Base-by-base conservation (phyloP, 2,329 filamentous ascomycete genomes). In the Beauveria pseudobassiana region DNA sequence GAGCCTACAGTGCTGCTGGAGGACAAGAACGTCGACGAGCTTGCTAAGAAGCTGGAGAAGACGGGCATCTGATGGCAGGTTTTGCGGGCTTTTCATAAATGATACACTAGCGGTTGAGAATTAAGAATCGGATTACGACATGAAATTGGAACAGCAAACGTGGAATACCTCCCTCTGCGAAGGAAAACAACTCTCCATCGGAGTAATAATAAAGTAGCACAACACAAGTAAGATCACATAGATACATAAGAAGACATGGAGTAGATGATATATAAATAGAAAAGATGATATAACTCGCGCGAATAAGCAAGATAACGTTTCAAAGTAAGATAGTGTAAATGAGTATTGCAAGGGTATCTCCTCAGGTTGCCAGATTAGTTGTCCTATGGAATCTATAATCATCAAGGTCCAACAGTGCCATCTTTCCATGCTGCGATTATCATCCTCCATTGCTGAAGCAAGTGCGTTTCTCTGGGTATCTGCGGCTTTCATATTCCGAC, bases 1-100 rank as follows among this genome's bases (percentile, higher is more conserved):
- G 84, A 92, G 74, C 88, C 89, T 46, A 85, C 87, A n/a, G 81
- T 85, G 18, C 83, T 88, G 73, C 75, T 84, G 66, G 83, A 90
- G 74, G 86, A 93, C 71, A 84, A 87, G 73, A 88, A 89, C 38
- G 90, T 98, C 45, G 92, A 97, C 69, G 87, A 86, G 51, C 78
- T 98, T 70, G 89, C 91, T 18, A 84, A 88, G 72, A 81, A 85
- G 70, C 76, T 98, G 67, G 85, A 83, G 64, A 93, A 93, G 82
- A 89, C 90, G 26, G 73, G 68, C 53, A 81, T 86, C 65, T 86
- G 74, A 68, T 42, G 22, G 28, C 50, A 53, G 4, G 50, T 12
- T 61, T 30, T 38, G 51, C 18, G 24, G 38, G 46, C 52, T 50
- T 55, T 30, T 52, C 62, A 66, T 67, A 71, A 66, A 72, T 65